These are phyloP conservation scores for Lipomyces kockii DNA, from an alignment of 805 yeast species.

Conservation along the genomic window DNA sequence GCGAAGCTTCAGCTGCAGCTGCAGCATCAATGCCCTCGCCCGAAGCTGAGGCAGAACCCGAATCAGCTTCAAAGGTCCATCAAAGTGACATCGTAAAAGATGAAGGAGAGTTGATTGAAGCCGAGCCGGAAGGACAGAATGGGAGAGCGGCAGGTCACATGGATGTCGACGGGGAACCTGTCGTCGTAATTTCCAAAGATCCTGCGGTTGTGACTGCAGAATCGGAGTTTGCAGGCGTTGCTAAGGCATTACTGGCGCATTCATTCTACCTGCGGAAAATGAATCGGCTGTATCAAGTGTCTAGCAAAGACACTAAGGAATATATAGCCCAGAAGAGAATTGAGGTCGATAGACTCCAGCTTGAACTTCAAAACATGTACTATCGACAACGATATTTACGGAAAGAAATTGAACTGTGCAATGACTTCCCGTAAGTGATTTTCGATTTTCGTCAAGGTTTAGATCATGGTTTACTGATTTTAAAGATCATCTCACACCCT, in stretches of 20 bases:
- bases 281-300: slow-evolving; percentile 16
- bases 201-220: background rate
- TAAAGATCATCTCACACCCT: slow-evolving; percentile 21
- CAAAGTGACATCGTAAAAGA: background rate
- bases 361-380: slow-evolving; percentile 27
- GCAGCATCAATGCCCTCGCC: slow-evolving; percentile 21
- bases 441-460: background rate
- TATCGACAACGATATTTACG: slow-evolving; percentile 30
- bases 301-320: slow-evolving; percentile 1
- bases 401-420: slow-evolving; percentile 29
- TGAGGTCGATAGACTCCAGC: slow-evolving; percentile 28
- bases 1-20: slow-evolving; percentile 14
- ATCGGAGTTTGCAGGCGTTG: slow-evolving; percentile 14
- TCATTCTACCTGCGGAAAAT: slow-evolving; percentile 9
- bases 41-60: background rate
- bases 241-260: slow-evolving; percentile 13
- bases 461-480: background rate
- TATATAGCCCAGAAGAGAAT: slow-evolving; percentile 7
- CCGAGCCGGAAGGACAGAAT: background rate
- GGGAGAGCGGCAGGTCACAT: slow-evolving; percentile 1
- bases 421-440: slow-evolving; percentile 26
- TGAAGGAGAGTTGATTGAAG: background rate
- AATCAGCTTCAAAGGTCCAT: background rate
- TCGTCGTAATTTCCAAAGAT: background rate
- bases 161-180: slow-evolving; percentile 5